Base-by-base conservation (phyloP, 2,329 filamentous ascomycete species). In the Laburnicola sp. region DNA sequence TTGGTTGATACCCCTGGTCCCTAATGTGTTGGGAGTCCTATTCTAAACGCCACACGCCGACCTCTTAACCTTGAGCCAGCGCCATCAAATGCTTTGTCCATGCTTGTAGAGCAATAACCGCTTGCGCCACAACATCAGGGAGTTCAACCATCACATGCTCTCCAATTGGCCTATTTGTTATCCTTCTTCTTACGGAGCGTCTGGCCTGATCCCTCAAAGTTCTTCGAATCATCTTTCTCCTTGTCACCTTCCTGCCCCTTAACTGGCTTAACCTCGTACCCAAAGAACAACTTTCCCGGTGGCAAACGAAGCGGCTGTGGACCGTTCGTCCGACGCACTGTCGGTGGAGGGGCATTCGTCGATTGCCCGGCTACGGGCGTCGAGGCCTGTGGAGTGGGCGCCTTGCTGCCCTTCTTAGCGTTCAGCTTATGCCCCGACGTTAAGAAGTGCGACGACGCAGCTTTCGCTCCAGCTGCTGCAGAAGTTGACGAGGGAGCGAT, bases 201-300 rank as follows among this genome's bases (percentile, higher is more conserved):
- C 72, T 97, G 89, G 0, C 93, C 93, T 58, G 89, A 84, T 0
- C 93, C 93, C 3, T 86, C 84, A 73, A 96, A 96, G 30, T 70
- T 63, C 16, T 87, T 88, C 58, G 85, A 83, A 53, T 81, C 59
- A 52, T 74, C 80, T n/a, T 87, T 87, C 50, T 74, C 80, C 3
- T 82, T 80, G n/a, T 84, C 79, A 52, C 87, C 85, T 53, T 86
- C 87, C 50, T 87, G 85, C 6, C 89, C 89, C 77, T 91, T 92
- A 36, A 95, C 80, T 0, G 93, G 93, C 72, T 88, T 96, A 69
- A 96, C 82, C 66, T 96, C 88, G 66, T 97, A 99, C 2, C 94
- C 94, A 58, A 99, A 96, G 79, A 99, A 99, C 3, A 99, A 80
- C 74, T 97, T 96, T 64, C 94, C 94, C 0, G 89, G 87, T 0